Conservation (phyloP, 2,329 filamentous ascomycete species). For the Scytalidium lignicola region DNA sequence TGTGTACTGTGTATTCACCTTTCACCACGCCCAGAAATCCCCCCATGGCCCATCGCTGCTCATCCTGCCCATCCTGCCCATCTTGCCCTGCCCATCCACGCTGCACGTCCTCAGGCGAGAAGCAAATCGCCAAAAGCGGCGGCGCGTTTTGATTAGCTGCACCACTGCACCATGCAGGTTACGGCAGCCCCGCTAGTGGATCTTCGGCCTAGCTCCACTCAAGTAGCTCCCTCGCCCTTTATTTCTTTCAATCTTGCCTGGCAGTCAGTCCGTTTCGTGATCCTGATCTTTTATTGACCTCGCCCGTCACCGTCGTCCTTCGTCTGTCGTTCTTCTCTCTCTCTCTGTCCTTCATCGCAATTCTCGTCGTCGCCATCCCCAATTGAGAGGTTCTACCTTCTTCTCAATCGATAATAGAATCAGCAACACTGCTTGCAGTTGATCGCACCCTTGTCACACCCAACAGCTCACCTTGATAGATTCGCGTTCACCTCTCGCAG, state of each 20-base stretch:
- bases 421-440: too few species aligned
- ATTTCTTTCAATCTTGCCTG: neutral
- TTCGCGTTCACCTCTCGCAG: constrained; percentile 3
- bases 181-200: neutral
- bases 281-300: neutral
- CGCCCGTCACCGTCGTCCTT: neutral
- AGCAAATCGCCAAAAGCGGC: neutral
- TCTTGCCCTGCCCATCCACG: neutral
- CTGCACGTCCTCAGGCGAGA: neutral
- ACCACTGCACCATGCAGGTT: neutral
- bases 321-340: neutral
- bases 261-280: neutral
- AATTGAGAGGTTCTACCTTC: neutral
- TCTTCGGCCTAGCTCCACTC: neutral
- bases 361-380: neutral
- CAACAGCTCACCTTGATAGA: too few species aligned
- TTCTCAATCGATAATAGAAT: too few species aligned
- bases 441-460: too few species aligned
- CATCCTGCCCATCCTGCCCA: constrained; percentile 3
- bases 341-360: neutral
- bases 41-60: neutral
- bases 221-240: neutral
- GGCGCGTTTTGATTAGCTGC: neutral
- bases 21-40: too few species aligned
- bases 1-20: too few species aligned